Evolutionary conservation across 2,329 filamentous ascomycete species (phyloP).

Genomic region (Akanthomyces dipterigenus): DNA sequence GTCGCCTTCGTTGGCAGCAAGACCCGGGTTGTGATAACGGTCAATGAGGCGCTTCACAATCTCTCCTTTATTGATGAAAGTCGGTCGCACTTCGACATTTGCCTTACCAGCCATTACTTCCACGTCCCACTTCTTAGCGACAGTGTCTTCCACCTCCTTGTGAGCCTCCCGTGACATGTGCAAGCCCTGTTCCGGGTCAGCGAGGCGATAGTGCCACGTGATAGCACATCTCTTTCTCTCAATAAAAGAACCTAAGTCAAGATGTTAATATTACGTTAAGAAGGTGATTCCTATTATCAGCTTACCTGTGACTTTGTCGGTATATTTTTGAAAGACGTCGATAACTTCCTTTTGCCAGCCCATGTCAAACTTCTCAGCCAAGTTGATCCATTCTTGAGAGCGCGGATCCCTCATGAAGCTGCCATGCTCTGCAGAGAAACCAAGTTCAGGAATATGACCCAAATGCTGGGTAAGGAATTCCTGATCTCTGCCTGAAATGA

Average conservation of each 20-base stretch:
- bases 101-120: constrained; percentile 97
- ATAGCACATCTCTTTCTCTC: constrained; percentile 90
- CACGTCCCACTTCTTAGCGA: constrained; percentile 76
- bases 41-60: constrained; percentile 79
- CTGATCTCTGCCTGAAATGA: constrained; percentile 92
- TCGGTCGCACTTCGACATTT: constrained; percentile 93
- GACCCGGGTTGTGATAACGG: constrained; percentile 54
- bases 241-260: constrained; percentile 67
- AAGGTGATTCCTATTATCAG: constrained; percentile 3
- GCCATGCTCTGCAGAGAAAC: constrained; percentile 95
- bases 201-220: constrained; percentile 94
- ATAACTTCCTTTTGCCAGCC: constrained; percentile 84
- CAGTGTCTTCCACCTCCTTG: constrained; percentile 69
- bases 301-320: constrained; percentile 74
- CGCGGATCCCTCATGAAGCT: constrained; percentile 86
- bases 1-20: constrained; percentile 38
- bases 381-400: constrained; percentile 74
- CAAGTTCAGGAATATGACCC: constrained; percentile 81
- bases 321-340: constrained; percentile 79
- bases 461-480: constrained; percentile 85
- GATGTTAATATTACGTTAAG: background rate
- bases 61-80: constrained; percentile 96
- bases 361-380: constrained; percentile 84
- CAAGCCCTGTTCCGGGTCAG: constrained; percentile 76
- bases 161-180: constrained; percentile 78